These are phyloP conservation scores for Aristolochia contorta DNA, from an alignment of 164 flowering plant species.

Conservation along the genomic window DNA sequence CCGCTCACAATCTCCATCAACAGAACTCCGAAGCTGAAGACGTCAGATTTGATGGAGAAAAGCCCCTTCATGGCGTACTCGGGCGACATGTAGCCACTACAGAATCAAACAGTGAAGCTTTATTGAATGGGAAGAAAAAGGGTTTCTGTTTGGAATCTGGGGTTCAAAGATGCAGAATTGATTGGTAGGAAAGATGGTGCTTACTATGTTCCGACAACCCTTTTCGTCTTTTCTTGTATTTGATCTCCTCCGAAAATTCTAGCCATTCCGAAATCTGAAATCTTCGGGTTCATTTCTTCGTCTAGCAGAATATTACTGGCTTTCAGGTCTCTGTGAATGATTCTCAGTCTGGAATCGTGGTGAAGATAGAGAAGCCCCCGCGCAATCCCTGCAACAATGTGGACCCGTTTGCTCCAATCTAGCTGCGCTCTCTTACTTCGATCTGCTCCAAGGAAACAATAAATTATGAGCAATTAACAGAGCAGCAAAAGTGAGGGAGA, in stretches of 20 bases:
- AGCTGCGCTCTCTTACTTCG: slow-evolving; percentile 1
- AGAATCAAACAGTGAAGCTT: not conserved
- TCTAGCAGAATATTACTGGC: slow-evolving; percentile 49
- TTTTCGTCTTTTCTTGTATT: slow-evolving; percentile 15
- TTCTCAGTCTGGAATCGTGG: slow-evolving; percentile 39
- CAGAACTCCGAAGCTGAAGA: slow-evolving; percentile 5
- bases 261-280: slow-evolving; percentile 45
- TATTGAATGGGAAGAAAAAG: not conserved
- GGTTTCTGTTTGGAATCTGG: too few species aligned
- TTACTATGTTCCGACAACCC: slow-evolving; percentile 34
- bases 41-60: slow-evolving; percentile 3
- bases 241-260: slow-evolving; percentile 27
- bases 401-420: slow-evolving; percentile 19
- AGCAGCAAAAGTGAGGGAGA: not conserved
- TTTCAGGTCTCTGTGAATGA: slow-evolving; percentile 57
- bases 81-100: not conserved
- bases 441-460: slow-evolving; percentile 1
- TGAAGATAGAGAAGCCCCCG: slow-evolving; percentile 57
- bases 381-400: slow-evolving; percentile 33
- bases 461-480: not conserved
- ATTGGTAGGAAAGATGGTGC: too few species aligned
- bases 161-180: not conserved
- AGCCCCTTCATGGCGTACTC: not conserved
- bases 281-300: slow-evolving; percentile 34
- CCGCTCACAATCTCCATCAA: not conserved